Percentiles rank a stretch among this genome's conserved stretches.
These are phyloP conservation scores for Podospora fimiseda DNA, from an alignment of 495 filamentous ascomycete genomes.

Conservation along the genomic window DNA sequence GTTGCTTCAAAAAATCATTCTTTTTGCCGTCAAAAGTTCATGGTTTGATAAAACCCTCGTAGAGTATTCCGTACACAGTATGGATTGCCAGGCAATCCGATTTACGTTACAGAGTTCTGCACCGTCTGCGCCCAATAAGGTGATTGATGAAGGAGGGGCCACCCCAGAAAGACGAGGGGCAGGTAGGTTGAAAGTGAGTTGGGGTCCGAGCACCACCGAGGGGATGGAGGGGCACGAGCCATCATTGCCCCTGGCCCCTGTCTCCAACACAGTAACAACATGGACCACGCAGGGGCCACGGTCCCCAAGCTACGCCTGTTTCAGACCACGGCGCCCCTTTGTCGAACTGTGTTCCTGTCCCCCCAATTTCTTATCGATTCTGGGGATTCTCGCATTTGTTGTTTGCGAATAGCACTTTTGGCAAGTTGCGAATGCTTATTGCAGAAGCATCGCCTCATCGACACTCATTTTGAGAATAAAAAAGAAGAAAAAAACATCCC, in stretches of 20 bases:
- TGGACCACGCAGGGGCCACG: constrained; percentile 10
- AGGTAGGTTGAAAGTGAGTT: background rate
- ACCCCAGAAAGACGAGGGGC: background rate
- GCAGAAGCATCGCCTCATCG: too few relatives aligned
- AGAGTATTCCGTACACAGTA: too few relatives aligned
- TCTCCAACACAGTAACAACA: too few relatives aligned
- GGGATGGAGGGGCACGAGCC: background rate
- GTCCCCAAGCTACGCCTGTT: constrained; percentile 23
- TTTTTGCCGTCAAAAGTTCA: too few relatives aligned
- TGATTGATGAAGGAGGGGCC: background rate
- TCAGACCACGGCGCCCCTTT: constrained; percentile 22
- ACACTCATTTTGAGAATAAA: too few relatives aligned
- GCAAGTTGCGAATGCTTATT: too few relatives aligned
- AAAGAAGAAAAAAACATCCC: constrained; percentile 2
- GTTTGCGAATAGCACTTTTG: background rate
- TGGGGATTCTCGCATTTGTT: constrained; percentile 20
- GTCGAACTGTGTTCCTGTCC: constrained; percentile 4
- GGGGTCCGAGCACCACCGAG: background rate
- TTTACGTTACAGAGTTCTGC: too few relatives aligned
- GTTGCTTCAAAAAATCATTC: too few relatives aligned
- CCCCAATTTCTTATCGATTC: constrained; percentile 20
- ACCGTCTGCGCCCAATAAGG: too few relatives aligned
- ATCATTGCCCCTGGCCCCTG: background rate
- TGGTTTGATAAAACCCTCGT: too few relatives aligned
- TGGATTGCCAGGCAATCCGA: too few relatives aligned